Evolutionary conservation across 345 rosid species (phyloP), one percentile per base, ranked within the genome.

Genomic region (Linum tenue): DNA sequence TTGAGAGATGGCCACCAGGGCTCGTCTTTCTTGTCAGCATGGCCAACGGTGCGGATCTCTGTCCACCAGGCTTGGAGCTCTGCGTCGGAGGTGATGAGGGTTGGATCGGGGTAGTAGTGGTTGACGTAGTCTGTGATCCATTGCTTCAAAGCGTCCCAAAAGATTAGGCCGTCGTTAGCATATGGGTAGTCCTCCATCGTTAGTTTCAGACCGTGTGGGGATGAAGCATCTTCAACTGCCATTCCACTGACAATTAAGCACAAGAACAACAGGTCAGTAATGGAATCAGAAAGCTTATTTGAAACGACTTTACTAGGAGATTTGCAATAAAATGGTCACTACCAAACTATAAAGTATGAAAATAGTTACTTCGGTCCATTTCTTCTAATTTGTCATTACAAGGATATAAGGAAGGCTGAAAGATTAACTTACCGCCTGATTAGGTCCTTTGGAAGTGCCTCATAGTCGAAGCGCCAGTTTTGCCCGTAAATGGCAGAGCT

Each of bases 11-110:
- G 64, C 64, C 64, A 61, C 64, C 64, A 61, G 4, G 64, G 64
- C 10, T 61, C 64, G n/a, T 61, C 64, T 8, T 61, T 61, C 64
- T 61, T 61, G 48, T 61, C 64, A 15, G 4, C 17, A 22, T 61
- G 64, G 50, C 64, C 64, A 3, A 36, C 41, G 1, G 43, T 61
- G 7, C 48, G 39, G 17, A 61, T 31, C 41, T 61, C 64, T n/a
- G 50, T n/a, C 64, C 64, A 61, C 64, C 64, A 61, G 12, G 44
- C 42, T 4, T 61, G 64, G n/a, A 61, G 64, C 48, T 61, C 64
- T 15, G 39, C 11, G 31, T 61, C 64, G 17, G 44, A 38, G 22
- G 39, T 22, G 9, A 61, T 50, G 36, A 38, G 2, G 64, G n/a
- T 3, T 40, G 50, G 22, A 12, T 61, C 64, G 5, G 64, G 64